Percentiles rank a stretch among this genome's conserved stretches.
Evolutionary conservation across 2,329 filamentous ascomycete species (phyloP).

Genomic region (Colletotrichum coccodes): DNA sequence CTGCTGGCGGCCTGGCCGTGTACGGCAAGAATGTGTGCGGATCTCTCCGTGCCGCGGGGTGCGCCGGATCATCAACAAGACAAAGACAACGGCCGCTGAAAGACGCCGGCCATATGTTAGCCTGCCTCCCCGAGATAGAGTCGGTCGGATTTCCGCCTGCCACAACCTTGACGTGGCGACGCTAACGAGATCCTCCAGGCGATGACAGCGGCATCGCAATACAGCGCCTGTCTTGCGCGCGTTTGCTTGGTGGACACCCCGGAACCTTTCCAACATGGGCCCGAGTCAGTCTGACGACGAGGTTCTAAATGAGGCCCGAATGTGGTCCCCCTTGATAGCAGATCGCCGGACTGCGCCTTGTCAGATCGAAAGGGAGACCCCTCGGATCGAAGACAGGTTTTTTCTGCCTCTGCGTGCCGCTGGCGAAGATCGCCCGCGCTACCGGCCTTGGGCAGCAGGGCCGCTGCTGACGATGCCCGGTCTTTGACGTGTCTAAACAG

Average conservation of each 20-base stretch:
- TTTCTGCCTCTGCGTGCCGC: neutral
- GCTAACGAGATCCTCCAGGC: neutral
- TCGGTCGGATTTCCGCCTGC: neutral
- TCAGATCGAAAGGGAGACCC: constrained; percentile 8
- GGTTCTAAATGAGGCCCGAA: neutral
- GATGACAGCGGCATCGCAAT: neutral
- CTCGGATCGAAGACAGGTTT: constrained; percentile 8
- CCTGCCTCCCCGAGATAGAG: neutral
- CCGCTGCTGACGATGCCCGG: constrained; percentile 19
- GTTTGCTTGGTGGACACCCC: constrained; percentile 1
- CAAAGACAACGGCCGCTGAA: neutral
- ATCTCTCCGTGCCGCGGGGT: constrained; percentile 13
- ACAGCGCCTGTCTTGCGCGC: neutral
- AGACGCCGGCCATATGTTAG: neutral
- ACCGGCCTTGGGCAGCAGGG: constrained; percentile 17
- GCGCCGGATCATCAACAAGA: constrained; percentile 7
- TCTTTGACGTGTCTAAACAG: constrained; percentile 12
- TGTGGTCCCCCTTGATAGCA: neutral
- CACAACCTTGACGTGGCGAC: neutral
- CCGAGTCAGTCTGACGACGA: constrained; percentile 7
- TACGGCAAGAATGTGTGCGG: constrained; percentile 15
- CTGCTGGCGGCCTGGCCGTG: neutral
- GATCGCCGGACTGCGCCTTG: constrained; percentile 13
- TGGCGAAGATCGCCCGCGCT: constrained; percentile 19
- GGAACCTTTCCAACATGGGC: neutral